These are phyloP conservation scores for Coffea eugenioides DNA, from an alignment of 257 asterid species.

Conservation along the genomic window DNA sequence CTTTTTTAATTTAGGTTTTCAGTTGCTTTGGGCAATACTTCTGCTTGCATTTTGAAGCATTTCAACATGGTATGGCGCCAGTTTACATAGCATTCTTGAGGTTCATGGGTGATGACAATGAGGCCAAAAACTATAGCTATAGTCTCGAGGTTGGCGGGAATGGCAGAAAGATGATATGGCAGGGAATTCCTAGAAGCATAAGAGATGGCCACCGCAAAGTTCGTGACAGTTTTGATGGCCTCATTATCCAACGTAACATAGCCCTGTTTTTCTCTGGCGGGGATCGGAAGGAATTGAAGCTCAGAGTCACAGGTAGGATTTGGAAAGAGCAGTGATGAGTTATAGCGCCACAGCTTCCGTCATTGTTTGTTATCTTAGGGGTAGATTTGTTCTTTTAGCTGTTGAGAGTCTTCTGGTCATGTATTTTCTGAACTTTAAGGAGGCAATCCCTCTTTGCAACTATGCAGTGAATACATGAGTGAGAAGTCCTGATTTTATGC, in stretches of 20 bases:
- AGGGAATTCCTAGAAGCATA: slow-evolving; percentile 63
- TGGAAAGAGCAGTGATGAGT: slow-evolving; percentile 49
- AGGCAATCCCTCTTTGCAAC: slow-evolving; percentile 39
- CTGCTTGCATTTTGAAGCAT: slow-evolving; percentile 68
- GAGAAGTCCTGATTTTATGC: neutral
- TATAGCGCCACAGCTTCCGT: neutral
- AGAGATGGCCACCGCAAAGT: slow-evolving; percentile 60
- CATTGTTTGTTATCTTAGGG: slow-evolving; percentile 1
- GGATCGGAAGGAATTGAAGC: slow-evolving; percentile 57
- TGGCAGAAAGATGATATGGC: slow-evolving; percentile 55
- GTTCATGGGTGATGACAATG: slow-evolving; percentile 55
- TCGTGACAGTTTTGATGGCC: slow-evolving; percentile 63
- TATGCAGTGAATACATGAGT: slow-evolving; percentile 10
- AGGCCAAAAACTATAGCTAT: slow-evolving; percentile 56
- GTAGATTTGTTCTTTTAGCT: slow-evolving; percentile 13
- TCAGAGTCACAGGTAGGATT: slow-evolving; percentile 56
- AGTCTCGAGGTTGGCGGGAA: slow-evolving; percentile 62
- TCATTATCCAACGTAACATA: slow-evolving; percentile 59
- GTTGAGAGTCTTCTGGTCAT: slow-evolving; percentile 18
- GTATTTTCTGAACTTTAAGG: slow-evolving; percentile 22
- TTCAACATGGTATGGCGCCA: slow-evolving; percentile 53
- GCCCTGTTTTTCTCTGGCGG: slow-evolving; percentile 62
- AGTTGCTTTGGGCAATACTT: slow-evolving; percentile 59
- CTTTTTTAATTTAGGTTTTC: slow-evolving; percentile 39
- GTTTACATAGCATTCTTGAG: slow-evolving; percentile 54